Evolutionary conservation across 805 yeast species (phyloP).

Genomic region (Lachancea thermotolerans): DNA sequence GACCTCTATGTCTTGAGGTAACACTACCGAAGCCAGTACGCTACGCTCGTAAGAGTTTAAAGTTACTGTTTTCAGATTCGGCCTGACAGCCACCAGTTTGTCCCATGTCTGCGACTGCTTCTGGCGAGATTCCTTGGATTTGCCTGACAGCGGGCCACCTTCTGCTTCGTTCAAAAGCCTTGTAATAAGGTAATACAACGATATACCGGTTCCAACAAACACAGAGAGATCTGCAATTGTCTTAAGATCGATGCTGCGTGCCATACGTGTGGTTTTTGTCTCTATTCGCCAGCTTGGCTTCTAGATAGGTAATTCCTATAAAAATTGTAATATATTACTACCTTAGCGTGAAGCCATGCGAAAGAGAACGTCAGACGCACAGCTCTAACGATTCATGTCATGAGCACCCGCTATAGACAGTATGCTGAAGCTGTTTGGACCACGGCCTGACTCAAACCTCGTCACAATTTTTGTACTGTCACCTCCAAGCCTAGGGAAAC

Average conservation of each 20-base stretch:
- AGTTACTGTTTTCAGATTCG: slow-evolving; percentile 43
- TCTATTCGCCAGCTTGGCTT: slow-evolving; percentile 1
- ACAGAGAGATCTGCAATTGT: slow-evolving; percentile 42
- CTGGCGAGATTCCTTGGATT: slow-evolving; percentile 54
- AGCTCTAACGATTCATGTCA: too few species aligned
- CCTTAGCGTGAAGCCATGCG: too few species aligned
- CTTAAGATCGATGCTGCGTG: slow-evolving; percentile 35
- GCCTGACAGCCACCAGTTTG: slow-evolving; percentile 52
- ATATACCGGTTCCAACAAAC: slow-evolving; percentile 57
- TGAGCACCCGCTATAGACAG: too few species aligned
- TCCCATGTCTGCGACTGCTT: slow-evolving; percentile 52
- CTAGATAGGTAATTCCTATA: background rate
- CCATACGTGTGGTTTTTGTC: slow-evolving; percentile 14
- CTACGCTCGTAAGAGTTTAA: slow-evolving; percentile 68
- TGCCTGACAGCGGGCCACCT: slow-evolving; percentile 34
- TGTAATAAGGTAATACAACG: slow-evolving; percentile 56
- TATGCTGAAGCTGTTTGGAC: too few species aligned
- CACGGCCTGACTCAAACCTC: too few species aligned
- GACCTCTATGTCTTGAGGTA: slow-evolving; percentile 76
- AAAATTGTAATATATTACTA: background rate
- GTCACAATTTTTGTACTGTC: too few species aligned
- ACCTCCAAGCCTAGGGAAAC: too few species aligned
- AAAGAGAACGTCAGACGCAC: too few species aligned
- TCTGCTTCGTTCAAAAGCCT: slow-evolving; percentile 39
- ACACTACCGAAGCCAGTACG: slow-evolving; percentile 70